Base-by-base conservation (phyloP, 2,329 filamentous ascomycete genomes). In the Coniochaeta sp. region DNA sequence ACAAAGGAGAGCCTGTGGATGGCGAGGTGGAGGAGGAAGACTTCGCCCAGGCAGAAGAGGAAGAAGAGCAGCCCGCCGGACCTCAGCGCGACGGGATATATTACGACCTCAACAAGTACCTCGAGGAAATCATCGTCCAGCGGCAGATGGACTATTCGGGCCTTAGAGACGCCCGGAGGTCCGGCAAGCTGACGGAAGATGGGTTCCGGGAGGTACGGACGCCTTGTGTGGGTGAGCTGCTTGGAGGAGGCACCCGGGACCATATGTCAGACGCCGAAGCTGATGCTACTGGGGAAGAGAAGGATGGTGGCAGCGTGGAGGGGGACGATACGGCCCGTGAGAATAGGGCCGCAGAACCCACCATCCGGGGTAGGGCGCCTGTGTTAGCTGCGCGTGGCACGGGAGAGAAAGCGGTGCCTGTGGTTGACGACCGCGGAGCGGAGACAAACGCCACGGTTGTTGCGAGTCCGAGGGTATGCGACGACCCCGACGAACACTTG, bases 41-140 rank as follows among this genome's bases (percentile, higher is more conserved):
- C n/a, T 18, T 13, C 20, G 22, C 38, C 30, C 9, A 14, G 20
- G 27, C 45, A 28, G 51, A 14, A 51, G n/a, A 31, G 13, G 5
- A 28, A 14, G 57, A 63, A 31, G n/a, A n/a, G n/a, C 53, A 62
- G 3, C 58, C 64, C 14, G 63, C 65, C 0, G 64, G 67, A 3
- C 65, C 68, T 7, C 60, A 65, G 26, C 65, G 77, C 28, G 67
- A 74, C 48, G 73, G 69, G 22, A 65, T 74, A 50, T 70, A 70
- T 42, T 67, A 73, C 48, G 66, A 75, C 54, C 55, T 71, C 1
- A 64, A 70, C 12, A 58, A 60, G 7, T 72, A 69, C 31, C 58
- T 81, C 2, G 55, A 71, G 1, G 69, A 74, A 30, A 63, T 69
- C 10, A 74, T 81, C 40, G 62, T 73, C 7, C 76, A 81, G 55